Base-by-base conservation (phyloP, 345 rosid genomes). In the Rhodamnia rubescens region DNA sequence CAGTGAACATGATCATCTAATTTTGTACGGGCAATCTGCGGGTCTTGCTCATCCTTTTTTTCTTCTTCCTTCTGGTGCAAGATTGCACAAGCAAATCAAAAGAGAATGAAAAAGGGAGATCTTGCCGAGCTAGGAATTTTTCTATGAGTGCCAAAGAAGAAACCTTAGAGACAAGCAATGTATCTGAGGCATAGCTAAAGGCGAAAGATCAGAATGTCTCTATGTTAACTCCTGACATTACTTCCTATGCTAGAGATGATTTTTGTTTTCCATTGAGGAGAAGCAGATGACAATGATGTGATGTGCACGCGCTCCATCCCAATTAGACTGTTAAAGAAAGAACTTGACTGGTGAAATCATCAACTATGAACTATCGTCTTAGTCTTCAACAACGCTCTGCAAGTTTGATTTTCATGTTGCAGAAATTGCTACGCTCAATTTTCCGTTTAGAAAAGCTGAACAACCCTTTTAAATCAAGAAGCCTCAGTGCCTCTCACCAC, bases 141-240 rank as follows among this genome's bases (percentile, higher is more conserved):
- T 82, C 78, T 40, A 32, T 69, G 78, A 69, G 78, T 69, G 53
- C 24, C 47, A 75, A 53, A 75, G 56, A 84, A 87, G 85, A 83
- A 90, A 86, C 86, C 90, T 56, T 59, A 24, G 21, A 86, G 51
- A 53, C 89, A 93, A 90, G 93, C 84, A 90, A 91, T 59, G 94
- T 85, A 91, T 90, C 75, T 26, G 88, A 90, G 91, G 61, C 90
- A 84, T 74, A 49, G 69, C 87, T 80, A 74, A 84, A 54, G 57
- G 21, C 88, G 59, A n/a, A 90, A 90, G 87, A 16, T 42, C 88
- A 84, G 88, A 49, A 85, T 82, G 32, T 29, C 2, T 69, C 36
- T 8, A 69, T 69, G 78, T 64, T 64, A 64, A 64, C 11, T 69
- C 21, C 32, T 69, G 78, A 69, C 42, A 7, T 27, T 32, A 20